A percentile compares a stretch with the other conserved stretches of the same genome.
These are phyloP conservation scores for Staphylotrichum tortipilum DNA, from an alignment of 495 filamentous ascomycete species.

Conservation along the genomic window DNA sequence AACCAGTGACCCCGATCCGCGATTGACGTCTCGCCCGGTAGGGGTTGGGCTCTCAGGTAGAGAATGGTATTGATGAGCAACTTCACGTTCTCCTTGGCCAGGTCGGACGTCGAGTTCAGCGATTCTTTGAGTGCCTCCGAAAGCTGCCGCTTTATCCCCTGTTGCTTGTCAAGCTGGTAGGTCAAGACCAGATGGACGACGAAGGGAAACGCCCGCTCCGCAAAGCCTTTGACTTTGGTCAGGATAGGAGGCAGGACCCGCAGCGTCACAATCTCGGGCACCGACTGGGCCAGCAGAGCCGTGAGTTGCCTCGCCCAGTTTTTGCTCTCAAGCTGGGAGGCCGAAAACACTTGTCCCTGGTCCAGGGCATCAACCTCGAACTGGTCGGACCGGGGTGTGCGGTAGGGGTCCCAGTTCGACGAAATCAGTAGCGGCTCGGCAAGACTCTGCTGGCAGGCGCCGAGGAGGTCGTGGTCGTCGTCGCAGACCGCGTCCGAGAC, in stretches of 20 bases:
- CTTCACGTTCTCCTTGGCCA: constrained; percentile 39
- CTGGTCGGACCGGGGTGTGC: constrained; percentile 39
- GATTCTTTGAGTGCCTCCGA: constrained; percentile 43
- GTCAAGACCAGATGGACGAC: constrained; percentile 70
- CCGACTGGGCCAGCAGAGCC: constrained; percentile 51
- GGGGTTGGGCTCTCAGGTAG: constrained; percentile 77
- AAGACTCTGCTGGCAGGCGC: constrained; percentile 40
- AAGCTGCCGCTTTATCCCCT: constrained; percentile 37
- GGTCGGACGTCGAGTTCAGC: constrained; percentile 35
- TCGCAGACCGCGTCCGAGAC: constrained; percentile 46
- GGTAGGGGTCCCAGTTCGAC: constrained; percentile 43
- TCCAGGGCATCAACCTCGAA: constrained; percentile 10
- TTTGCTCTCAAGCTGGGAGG: constrained; percentile 25
- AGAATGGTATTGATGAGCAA: constrained; percentile 71
- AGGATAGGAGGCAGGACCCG: constrained; percentile 56
- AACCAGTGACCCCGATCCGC: constrained; percentile 78
- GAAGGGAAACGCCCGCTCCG: constrained; percentile 64
- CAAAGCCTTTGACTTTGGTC: constrained; percentile 52
- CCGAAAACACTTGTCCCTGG: constrained; percentile 24
- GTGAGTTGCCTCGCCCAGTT: constrained; percentile 60
- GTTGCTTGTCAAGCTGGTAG: constrained; percentile 41
- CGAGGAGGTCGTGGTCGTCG: constrained; percentile 35
- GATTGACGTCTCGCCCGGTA: constrained; percentile 65
- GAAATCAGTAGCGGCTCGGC: constrained; percentile 33
- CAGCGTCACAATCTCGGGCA: constrained; percentile 55